Percentiles rank a stretch among this genome's conserved stretches.
These are phyloP conservation scores for Bassia scoparia DNA, from an alignment of 148 eudicot species.

Conservation along the genomic window DNA sequence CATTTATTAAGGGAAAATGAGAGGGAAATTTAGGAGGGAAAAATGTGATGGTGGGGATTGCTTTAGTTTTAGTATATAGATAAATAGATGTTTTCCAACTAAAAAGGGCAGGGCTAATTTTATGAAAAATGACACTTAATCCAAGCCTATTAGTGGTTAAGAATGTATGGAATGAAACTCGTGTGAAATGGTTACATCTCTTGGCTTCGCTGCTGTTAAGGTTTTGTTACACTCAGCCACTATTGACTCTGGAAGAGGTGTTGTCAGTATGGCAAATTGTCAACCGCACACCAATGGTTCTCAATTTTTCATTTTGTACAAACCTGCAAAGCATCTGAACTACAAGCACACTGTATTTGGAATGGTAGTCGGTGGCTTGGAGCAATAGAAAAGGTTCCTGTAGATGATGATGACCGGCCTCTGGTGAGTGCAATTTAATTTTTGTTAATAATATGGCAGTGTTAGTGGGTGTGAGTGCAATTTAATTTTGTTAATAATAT, in stretches of 20 bases:
- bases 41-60: too few relatives aligned
- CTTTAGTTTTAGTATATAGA: too few relatives aligned
- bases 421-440: constrained; percentile 51
- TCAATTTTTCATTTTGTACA: constrained; percentile 89
- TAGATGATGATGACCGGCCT: constrained; percentile 89
- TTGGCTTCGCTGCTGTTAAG: not conserved
- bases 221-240: constrained; percentile 5
- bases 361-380: constrained; percentile 92
- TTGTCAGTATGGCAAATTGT: constrained; percentile 98
- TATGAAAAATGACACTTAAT: too few relatives aligned
- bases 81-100: too few relatives aligned
- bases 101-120: too few relatives aligned
- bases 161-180: not conserved
- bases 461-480: not conserved
- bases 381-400: constrained; percentile 87
- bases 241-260: constrained; percentile 96
- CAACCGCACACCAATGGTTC: constrained; percentile 95
- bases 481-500: too few relatives aligned
- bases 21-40: too few relatives aligned
- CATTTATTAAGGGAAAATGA: too few relatives aligned
- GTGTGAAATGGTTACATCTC: too few relatives aligned
- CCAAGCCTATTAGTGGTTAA: not conserved
- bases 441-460: not conserved
- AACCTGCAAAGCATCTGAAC: constrained; percentile 88
- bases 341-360: constrained; percentile 97